phyloP scores from a whole-genome alignment of 2,329 filamentous ascomycete species.

The Talaromyces atroroseus region DNA sequence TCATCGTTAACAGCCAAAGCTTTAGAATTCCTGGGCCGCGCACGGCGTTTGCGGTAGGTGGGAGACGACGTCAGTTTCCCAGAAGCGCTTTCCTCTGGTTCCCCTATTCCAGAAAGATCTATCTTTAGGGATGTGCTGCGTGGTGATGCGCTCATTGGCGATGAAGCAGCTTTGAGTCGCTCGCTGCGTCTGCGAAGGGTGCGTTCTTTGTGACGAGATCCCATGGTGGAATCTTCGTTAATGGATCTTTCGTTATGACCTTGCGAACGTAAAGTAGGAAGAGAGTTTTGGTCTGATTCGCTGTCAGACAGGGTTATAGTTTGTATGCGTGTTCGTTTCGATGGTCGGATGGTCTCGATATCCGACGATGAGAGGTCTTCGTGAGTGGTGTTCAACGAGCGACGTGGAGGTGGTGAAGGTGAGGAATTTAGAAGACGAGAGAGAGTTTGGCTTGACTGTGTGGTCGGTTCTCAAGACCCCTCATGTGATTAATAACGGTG shows the following conservation, averaged over 20 bases:
- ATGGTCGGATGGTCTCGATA: slow-evolving; percentile 3
- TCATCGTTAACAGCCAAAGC: slow-evolving; percentile 20
- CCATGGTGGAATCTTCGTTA: neutral
- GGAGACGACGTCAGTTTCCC: slow-evolving; percentile 23
- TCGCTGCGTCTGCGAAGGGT: slow-evolving; percentile 2
- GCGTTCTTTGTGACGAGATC: neutral
- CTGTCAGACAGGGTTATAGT: neutral
- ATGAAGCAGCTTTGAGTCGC: neutral
- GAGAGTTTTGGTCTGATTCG: neutral
- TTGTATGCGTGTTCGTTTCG: slow-evolving; percentile 4
- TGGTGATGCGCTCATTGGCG: neutral
- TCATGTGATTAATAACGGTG: neutral
- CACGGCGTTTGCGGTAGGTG: slow-evolving; percentile 22
- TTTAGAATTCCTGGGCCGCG: slow-evolving; percentile 15
- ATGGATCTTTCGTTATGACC: neutral
- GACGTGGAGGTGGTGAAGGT: neutral
- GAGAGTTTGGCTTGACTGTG: neutral
- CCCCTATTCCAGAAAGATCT: slow-evolving; percentile 16
- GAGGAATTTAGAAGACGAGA: neutral
- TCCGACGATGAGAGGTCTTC: slow-evolving; percentile 4
- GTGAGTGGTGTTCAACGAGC: neutral
- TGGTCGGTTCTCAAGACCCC: neutral
- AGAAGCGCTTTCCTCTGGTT: slow-evolving; percentile 26
- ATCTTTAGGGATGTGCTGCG: slow-evolving; percentile 12
- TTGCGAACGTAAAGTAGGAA: neutral